Evolutionary conservation across 257 asterid species (phyloP), one percentile per base, ranked within the genome.

Genomic region (Solanum infundibuliforme): DNA sequence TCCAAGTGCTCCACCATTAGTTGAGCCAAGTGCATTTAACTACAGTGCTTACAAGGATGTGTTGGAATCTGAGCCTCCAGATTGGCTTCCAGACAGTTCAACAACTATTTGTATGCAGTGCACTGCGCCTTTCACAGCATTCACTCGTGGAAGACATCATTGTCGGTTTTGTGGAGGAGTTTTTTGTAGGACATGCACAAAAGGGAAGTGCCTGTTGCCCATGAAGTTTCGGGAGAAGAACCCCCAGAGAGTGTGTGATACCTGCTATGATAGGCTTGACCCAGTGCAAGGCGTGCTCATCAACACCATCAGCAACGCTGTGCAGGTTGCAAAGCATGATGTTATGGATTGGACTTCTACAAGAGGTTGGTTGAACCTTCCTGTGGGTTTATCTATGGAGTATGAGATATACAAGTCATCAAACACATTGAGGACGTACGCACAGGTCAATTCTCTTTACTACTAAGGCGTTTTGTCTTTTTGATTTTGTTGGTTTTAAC

Each of bases 341-440:
- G 99, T 97, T 90, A 94, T 92, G 94, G 99, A 97, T 88, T 97
- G 99, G 99, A 97, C 99, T 91, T 92, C 95, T 86, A 86, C 95
- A 36, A 93, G 99, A 93, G 98, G 98, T 85, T 97, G 99, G 99
- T 79, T 97, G 90, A 97, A 97, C 92, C 97, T 97, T 92, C 99
- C 99, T 32, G 93, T 97, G 87, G 99, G 99, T 52, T 88, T 97
- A 83, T 94, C 98, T 74, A 97, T 96, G 99, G 99, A 97, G 93
- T 95, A 97, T 83, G 99, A 97, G 86, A 95, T 97, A 86, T 97
- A 94, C 93, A 97, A 97, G 91, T 90, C 99, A 10, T 87, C 96
- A 60, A 95, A 88, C 91, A 95, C 95, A 5, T 89, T 97, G 93
- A 93, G 95, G 92, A 94, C 82, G 88, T 97, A 92, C 69, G 89